Evolutionary conservation across 2,329 filamentous ascomycete species (phyloP), one percentile per base, ranked within the genome.

Genomic region (Gremmenia infestans): DNA sequence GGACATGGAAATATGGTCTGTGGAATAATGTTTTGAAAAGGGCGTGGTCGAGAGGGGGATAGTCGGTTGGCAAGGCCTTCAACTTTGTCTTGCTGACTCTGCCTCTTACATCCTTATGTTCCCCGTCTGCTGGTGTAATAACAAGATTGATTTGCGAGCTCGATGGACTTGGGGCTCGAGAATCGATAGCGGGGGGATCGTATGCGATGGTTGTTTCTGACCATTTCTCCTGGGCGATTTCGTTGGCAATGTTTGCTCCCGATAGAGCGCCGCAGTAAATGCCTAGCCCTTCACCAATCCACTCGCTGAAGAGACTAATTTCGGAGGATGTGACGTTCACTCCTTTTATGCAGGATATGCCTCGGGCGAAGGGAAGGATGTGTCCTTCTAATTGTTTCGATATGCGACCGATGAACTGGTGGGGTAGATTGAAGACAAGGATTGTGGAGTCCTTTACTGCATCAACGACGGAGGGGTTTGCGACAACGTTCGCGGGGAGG

Each of bases 201-300:
- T 99, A 99, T 48, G 92, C 94, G 58, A 99, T 87, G 22, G 93
- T 99, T 2, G 94, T 97, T 76, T 97, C 94, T 59, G 89, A 96
- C 82, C 91, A 97, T 73, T 97, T 96, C 78, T 97, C 94, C 64
- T 85, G 82, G 1, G 94, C 94, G 67, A 99, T 94, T 73, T 99
- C 95, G 63, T 82, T 89, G 50, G 95, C 94, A 68, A 99, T 94
- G 77, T 99, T 99, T 67, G 94, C 94, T 54, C 94, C 94, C 45
- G 91, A 96, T 40, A 99, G 81, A 9, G 94, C 93, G 68, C 94
- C 94, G 68, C 92, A 96, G 78, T 99, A 99, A 71, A 99, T 99
- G 60, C 89, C 90, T 19, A 99, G 80, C 32, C 88, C 87, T 71
- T 90, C 85, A 55, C 92, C 92, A 69, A 99, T 99, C 72, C 88